phyloP scores from a whole-genome alignment of 2,329 filamentous ascomycete species.

The Furcasterigmium furcatum region DNA sequence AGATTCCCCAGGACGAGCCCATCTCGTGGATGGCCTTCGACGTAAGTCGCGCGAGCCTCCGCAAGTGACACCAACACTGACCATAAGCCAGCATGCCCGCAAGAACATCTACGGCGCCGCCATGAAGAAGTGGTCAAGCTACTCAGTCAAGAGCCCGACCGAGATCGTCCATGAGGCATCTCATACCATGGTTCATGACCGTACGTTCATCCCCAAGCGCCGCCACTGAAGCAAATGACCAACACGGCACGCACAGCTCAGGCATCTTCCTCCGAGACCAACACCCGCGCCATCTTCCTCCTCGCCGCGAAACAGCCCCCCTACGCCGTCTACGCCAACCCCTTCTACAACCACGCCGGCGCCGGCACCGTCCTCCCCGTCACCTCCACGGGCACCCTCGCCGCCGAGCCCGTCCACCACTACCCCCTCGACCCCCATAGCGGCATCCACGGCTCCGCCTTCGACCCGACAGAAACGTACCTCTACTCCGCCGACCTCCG shows the following conservation, averaged over 20 bases:
- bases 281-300: constrained; percentile 86
- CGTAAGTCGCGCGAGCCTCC: constrained; percentile 44
- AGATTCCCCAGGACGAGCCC: constrained; percentile 78
- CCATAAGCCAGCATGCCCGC: constrained; percentile 64
- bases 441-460: constrained; percentile 80
- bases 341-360: constrained; percentile 84
- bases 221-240: neutral
- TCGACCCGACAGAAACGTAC: constrained; percentile 69
- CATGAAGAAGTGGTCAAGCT: constrained; percentile 92
- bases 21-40: constrained; percentile 95
- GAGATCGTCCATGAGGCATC: constrained; percentile 74
- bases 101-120: constrained; percentile 86
- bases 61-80: neutral
- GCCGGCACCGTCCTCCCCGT: constrained; percentile 75
- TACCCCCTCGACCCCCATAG: constrained; percentile 68
- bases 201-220: constrained; percentile 46
- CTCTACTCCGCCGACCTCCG: constrained; percentile 77
- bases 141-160: constrained; percentile 69
- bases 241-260: constrained; percentile 44
- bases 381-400: constrained; percentile 52
- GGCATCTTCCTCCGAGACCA: constrained; percentile 67
- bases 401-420: constrained; percentile 62
- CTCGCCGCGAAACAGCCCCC: constrained; percentile 75
- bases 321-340: constrained; percentile 83
- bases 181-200: constrained; percentile 72